Conservation (phyloP, 2,329 filamentous ascomycete species). For the Aspergillus niger region DNA sequence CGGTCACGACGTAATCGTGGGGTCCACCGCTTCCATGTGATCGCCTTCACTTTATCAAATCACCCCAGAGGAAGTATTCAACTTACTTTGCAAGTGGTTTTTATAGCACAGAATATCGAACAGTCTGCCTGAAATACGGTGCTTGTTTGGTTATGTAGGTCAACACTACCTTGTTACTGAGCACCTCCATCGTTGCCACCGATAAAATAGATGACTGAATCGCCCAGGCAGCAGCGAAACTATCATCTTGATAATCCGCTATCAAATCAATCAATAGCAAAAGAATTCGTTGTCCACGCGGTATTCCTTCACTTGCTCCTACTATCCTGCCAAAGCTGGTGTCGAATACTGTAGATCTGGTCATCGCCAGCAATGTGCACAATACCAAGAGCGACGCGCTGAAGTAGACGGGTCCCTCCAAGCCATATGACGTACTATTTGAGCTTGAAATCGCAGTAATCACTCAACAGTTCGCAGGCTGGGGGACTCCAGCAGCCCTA, state of each 20-base stretch:
- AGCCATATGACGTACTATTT: not conserved
- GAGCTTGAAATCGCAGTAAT: not conserved
- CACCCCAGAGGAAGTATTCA: not conserved
- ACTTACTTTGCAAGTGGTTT: not conserved
- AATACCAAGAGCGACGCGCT: not conserved
- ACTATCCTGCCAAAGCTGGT: not conserved
- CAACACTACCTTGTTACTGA: not conserved
- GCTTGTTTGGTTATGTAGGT: not conserved
- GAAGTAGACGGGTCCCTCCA: not conserved
- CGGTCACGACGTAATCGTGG: constrained; percentile 16
- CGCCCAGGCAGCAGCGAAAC: constrained; percentile 22
- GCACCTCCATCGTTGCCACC: constrained; percentile 17
- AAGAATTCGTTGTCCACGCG: not conserved
- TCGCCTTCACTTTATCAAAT: not conserved
- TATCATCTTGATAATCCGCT: constrained; percentile 19
- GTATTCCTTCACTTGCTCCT: not conserved
- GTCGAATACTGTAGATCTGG: not conserved
- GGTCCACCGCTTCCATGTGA: constrained; percentile 21
- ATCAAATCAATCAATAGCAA: constrained; percentile 19
- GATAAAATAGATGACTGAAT: not conserved
- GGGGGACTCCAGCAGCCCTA: too few species aligned
- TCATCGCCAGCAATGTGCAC: not conserved
- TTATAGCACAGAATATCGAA: not conserved
- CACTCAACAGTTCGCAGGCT: too few species aligned
- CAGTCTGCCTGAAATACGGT: not conserved